These are phyloP conservation scores for Backusella mclennaniae DNA, from an alignment of 192 early-diverging fungal genomes.

Conservation along the genomic window DNA sequence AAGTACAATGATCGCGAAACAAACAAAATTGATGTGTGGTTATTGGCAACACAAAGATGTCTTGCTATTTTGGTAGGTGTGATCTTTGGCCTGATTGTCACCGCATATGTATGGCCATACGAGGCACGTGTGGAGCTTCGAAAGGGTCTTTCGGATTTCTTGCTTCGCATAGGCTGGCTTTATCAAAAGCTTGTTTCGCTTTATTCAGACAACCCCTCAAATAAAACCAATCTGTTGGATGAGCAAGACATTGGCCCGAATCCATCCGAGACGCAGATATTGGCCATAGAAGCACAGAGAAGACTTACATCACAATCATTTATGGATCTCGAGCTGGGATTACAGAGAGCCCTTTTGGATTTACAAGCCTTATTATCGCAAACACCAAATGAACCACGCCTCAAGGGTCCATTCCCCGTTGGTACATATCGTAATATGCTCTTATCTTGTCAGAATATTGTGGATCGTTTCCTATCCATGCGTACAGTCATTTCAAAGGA, in stretches of 20 bases:
- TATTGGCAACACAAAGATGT: constrained; percentile 61
- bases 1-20: constrained; percentile 70
- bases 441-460: constrained; percentile 70
- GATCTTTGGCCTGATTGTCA: constrained; percentile 63
- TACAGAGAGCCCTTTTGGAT: constrained; percentile 66
- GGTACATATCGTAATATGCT: constrained; percentile 65
- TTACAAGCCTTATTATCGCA: constrained; percentile 60
- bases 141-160: constrained; percentile 68
- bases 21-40: constrained; percentile 46
- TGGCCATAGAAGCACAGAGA: constrained; percentile 19
- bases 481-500: constrained; percentile 66
- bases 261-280: constrained; percentile 21
- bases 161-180: constrained; percentile 68
- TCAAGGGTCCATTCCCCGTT: constrained; percentile 77
- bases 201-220: constrained; percentile 37
- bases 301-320: constrained; percentile 52
- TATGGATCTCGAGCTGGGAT: constrained; percentile 65
- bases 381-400: constrained; percentile 79
- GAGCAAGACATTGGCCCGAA: neutral
- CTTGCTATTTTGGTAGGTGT: constrained; percentile 72
- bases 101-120: constrained; percentile 80
- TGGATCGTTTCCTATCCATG: constrained; percentile 78
- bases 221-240: neutral
- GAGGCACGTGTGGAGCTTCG: constrained; percentile 82
- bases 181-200: constrained; percentile 69